phyloP scores from a whole-genome alignment of 352 stramenopile species.

The Phytopythium mirpurense region DNA sequence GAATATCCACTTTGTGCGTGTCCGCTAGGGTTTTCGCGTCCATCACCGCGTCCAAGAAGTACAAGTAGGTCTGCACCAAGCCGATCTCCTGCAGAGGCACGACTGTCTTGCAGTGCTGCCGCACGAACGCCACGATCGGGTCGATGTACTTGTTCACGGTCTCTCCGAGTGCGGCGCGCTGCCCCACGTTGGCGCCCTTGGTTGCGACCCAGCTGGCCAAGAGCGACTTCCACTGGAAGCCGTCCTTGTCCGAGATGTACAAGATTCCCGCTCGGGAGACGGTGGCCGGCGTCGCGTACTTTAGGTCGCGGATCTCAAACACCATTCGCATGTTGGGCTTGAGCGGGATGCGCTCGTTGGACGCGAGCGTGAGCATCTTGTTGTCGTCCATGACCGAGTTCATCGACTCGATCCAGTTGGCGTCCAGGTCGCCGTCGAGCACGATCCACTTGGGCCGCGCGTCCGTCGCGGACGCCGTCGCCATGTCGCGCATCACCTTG shows the following conservation, averaged over 20 bases:
- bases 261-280: slow-evolving; percentile 94
- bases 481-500: slow-evolving; percentile 92
- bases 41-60: slow-evolving; percentile 87
- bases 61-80: slow-evolving; percentile 89
- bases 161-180: slow-evolving; percentile 50
- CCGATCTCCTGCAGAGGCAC: slow-evolving; percentile 90
- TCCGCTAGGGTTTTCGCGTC: slow-evolving; percentile 63
- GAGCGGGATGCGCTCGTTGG: slow-evolving; percentile 94
- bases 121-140: slow-evolving; percentile 81
- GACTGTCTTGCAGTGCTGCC: slow-evolving; percentile 83
- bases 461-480: slow-evolving; percentile 54
- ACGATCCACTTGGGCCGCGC: slow-evolving; percentile 92
- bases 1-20: slow-evolving; percentile 64
- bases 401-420: slow-evolving; percentile 89
- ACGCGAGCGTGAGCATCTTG: slow-evolving; percentile 87
- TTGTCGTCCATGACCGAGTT: slow-evolving; percentile 91
- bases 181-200: slow-evolving; percentile 47
- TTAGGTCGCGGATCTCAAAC: slow-evolving; percentile 95
- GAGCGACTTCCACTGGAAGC: slow-evolving; percentile 90
- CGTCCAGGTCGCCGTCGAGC: slow-evolving; percentile 88
- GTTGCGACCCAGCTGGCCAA: slow-evolving; percentile 89
- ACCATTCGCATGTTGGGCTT: slow-evolving; percentile 94
- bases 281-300: slow-evolving; percentile 92
- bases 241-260: slow-evolving; percentile 91
- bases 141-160: slow-evolving; percentile 87